Evolutionary conservation across 768 basidiomycete genomes (phyloP), one percentile per base, ranked within the genome.

Genomic region (Melanogaster broomeanus): DNA sequence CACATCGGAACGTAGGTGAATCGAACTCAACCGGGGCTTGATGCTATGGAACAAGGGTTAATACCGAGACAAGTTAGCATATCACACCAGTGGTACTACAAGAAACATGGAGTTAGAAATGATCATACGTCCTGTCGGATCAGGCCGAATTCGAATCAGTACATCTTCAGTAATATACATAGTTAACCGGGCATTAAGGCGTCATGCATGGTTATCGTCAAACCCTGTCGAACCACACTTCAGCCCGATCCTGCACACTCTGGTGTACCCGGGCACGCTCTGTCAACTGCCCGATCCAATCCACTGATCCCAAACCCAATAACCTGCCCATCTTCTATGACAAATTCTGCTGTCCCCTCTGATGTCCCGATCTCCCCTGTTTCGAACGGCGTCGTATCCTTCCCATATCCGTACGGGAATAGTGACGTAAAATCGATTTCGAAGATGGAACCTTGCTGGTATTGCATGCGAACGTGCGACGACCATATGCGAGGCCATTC

Each of bases 371-470:
- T 18, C 27, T 44, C 47, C 19, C 13, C 18, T 24, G 48, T 61
- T 19, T 68, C 66, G 18, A 66, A 76, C 9, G 74, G 71, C 6
- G 60, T 70, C 22, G 30, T 44, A 40, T 76, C 67, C 19, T 52
- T 60, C 13, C 77, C 75, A 42, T 71, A 76, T 5, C 76, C 75
- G 0, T 67, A 22, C 1, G 73, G 69, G 54, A 70, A 76, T 3
- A 74, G 58, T 3, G 56, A 56, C 6, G 69, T 63, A 3, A 61
- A 45, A 11, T 48, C 21, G 5, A 66, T 30, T 0, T 39, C 39
- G 48, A 71, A 74, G 7, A 48, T 33, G 10, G 57, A 28, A 10
- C 53, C 66, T 22, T 53, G 48, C 31, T 30, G 21, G 48, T 58
- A 60, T 16, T 37, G 49, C 47, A 73, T 43, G 5, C 73, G 71